Evolutionary conservation across 2,329 filamentous ascomycete genomes (phyloP), one percentile per base, ranked within the genome.

Genomic region (Microsporum ferrugineum): DNA sequence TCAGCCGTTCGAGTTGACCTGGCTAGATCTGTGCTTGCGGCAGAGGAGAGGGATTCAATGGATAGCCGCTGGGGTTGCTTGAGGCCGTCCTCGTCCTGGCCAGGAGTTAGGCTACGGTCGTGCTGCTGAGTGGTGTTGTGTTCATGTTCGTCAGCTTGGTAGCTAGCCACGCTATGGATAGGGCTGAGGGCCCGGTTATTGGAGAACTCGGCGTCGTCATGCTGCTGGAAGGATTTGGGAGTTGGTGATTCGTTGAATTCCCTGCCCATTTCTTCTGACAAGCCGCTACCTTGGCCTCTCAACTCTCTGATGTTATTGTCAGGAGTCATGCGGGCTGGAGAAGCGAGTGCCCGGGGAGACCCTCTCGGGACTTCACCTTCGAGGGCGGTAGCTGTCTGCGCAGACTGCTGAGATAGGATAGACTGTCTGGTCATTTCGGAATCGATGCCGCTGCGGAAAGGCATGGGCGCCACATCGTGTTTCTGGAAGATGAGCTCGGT

Each of bases 81-180:
- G 23, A n/a, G 27, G 23, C 39, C 8, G 12, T 58, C 29, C 6
- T 58, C 29, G 5, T 58, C 17, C 33, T 59, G 17, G 57, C 34
- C 39, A 14, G 55, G 55, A 43, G 39, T 57, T 14, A 43, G n/a
- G 36, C 34, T 34, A 27, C 55, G 55, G 10, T 57, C 29, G 36
- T 80, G 82, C 1, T 83, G 78, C 83, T 62, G 86, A 80, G 57
- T 82, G 82, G 67, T 36, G 38, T 82, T 82, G 38, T 80, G 79
- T 63, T 85, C 81, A 67, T 79, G 85, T 59, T 84, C 84, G 55
- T 84, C 84, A 68, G 91, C 85, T 2, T 84, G 87, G 68, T 91
- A 92, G 64, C 91, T 94, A 8, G 90, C 92, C 14, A 96, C 89
- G 68, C 91, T 96, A 66, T 94, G 91, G 63, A 95, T 91, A 0